These are phyloP conservation scores for Penicillium maclennaniae DNA, from an alignment of 495 filamentous ascomycete species.

Conservation along the genomic window DNA sequence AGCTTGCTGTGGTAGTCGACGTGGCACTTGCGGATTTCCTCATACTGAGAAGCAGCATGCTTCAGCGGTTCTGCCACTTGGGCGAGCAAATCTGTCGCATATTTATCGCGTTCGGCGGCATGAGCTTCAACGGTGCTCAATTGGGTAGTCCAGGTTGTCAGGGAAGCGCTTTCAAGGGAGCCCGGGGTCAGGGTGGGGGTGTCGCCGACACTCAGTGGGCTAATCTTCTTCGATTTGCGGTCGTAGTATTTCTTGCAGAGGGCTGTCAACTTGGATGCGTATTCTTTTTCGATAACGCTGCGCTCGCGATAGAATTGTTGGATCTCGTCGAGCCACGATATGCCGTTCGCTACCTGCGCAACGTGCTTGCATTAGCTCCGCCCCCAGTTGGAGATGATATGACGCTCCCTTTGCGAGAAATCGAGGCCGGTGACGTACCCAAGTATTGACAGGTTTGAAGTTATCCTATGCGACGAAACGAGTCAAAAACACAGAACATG, in stretches of 20 bases:
- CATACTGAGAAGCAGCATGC: conserved; percentile 65
- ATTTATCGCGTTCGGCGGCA: conserved; percentile 85
- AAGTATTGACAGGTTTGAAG: conserved; percentile 89
- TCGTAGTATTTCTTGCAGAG: conserved; percentile 95
- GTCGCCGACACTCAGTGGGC: conserved; percentile 88
- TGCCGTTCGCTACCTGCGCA: conserved; percentile 69
- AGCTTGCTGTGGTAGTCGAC: conserved; percentile 83
- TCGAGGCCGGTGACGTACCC: conserved; percentile 53
- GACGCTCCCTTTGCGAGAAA: conserved; percentile 20
- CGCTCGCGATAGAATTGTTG: conserved; percentile 96
- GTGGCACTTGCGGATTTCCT: conserved; percentile 90
- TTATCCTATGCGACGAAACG: conserved; percentile 60
- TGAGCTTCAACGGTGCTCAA: conserved; percentile 82
- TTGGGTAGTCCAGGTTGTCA: conserved; percentile 96
- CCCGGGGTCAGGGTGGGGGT: conserved; percentile 90
- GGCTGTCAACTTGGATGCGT: conserved; percentile 77
- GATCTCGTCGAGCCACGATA: conserved; percentile 93
- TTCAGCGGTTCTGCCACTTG: conserved; percentile 85
- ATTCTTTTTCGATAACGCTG: conserved; percentile 92
- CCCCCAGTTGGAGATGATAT: conserved; percentile 10
- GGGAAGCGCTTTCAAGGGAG: conserved; percentile 89
- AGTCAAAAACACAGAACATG: not conserved
- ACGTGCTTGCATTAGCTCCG: conserved; percentile 28
- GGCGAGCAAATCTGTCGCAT: conserved; percentile 65
- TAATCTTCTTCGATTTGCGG: conserved; percentile 88